A percentile compares a stretch with the other conserved stretches of the same genome.
These are phyloP conservation scores for Helotiales sp. DNA, from an alignment of 2,329 filamentous ascomycete species.

Conservation along the genomic window DNA sequence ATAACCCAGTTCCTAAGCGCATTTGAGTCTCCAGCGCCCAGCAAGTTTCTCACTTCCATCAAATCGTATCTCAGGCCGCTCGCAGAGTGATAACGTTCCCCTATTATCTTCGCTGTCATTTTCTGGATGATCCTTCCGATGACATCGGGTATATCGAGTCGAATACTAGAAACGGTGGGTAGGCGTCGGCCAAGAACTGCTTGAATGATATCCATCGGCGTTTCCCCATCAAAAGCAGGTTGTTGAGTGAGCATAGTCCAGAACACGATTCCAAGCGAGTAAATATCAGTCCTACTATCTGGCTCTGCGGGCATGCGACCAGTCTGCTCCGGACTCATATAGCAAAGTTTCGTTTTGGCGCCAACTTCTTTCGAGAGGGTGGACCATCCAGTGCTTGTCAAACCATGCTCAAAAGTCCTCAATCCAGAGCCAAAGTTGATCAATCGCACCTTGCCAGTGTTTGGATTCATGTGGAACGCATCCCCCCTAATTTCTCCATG, in stretches of 20 bases:
- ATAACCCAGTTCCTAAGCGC: slow-evolving; percentile 76
- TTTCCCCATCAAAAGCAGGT: slow-evolving; percentile 78
- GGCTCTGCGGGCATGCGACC: slow-evolving; percentile 91
- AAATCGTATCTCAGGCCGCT: slow-evolving; percentile 86
- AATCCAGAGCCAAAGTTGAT: slow-evolving; percentile 86
- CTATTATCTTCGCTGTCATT: slow-evolving; percentile 87
- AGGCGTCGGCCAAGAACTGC: slow-evolving; percentile 82
- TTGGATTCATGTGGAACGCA: slow-evolving; percentile 82
- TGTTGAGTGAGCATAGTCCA: slow-evolving; percentile 84
- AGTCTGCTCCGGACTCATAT: slow-evolving; percentile 93
- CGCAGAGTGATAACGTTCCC: slow-evolving; percentile 87
- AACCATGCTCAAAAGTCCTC: slow-evolving; percentile 86
- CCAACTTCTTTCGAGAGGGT: slow-evolving; percentile 81
- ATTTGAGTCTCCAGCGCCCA: slow-evolving; percentile 75
- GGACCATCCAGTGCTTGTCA: slow-evolving; percentile 86
- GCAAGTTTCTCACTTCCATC: slow-evolving; percentile 71
- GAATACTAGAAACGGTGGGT: slow-evolving; percentile 74
- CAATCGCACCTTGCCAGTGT: slow-evolving; percentile 75
- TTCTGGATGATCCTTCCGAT: slow-evolving; percentile 85
- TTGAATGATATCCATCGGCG: slow-evolving; percentile 89
- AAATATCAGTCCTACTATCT: slow-evolving; percentile 90
- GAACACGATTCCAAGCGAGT: slow-evolving; percentile 87
- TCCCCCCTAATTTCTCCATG: slow-evolving; percentile 92
- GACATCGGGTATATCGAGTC: slow-evolving; percentile 83
- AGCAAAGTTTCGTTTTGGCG: slow-evolving; percentile 86